These are phyloP conservation scores for Astrothelium subdiscretum DNA, from an alignment of 495 filamentous ascomycete genomes.

Conservation along the genomic window DNA sequence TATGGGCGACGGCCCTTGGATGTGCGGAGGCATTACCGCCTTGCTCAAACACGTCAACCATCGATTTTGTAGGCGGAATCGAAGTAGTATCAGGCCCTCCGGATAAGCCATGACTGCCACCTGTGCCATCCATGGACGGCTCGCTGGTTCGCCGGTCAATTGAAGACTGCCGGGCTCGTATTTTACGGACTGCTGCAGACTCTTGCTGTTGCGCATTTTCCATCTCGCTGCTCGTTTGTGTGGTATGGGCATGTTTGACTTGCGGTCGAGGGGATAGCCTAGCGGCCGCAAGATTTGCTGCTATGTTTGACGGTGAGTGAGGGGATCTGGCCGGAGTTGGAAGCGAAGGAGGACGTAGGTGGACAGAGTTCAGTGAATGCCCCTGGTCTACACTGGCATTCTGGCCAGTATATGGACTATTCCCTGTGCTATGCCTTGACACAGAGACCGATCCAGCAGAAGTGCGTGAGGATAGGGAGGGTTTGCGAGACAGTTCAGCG, in stretches of 20 bases:
- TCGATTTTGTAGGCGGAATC: slow-evolving; percentile 43
- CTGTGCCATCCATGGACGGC: slow-evolving; percentile 18
- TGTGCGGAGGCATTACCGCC: not conserved
- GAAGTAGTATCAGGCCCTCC: slow-evolving; percentile 38
- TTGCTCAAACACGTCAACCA: slow-evolving; percentile 53
- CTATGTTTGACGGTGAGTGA: slow-evolving; percentile 10
- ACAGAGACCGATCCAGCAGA: not conserved
- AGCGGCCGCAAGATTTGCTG: slow-evolving; percentile 11
- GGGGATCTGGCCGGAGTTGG: not conserved
- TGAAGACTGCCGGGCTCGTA: slow-evolving; percentile 4
- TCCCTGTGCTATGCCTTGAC: not conserved
- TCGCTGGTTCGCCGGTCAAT: slow-evolving; percentile 14
- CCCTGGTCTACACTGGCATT: not conserved
- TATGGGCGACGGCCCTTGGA: not conserved
- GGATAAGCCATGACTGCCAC: slow-evolving; percentile 5
- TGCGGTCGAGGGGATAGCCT: slow-evolving; percentile 3
- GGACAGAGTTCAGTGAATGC: not conserved
- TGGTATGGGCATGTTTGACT: not conserved
- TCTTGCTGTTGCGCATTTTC: not conserved
- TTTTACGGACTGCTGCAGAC: not conserved
- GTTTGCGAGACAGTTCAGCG: not conserved
- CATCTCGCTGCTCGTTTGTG: not conserved
- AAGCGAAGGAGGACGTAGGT: not conserved
- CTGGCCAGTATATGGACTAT: not conserved
- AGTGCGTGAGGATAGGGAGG: not conserved